These are phyloP conservation scores for Podospora sp. DNA, from an alignment of 495 filamentous ascomycete genomes.

Conservation along the genomic window DNA sequence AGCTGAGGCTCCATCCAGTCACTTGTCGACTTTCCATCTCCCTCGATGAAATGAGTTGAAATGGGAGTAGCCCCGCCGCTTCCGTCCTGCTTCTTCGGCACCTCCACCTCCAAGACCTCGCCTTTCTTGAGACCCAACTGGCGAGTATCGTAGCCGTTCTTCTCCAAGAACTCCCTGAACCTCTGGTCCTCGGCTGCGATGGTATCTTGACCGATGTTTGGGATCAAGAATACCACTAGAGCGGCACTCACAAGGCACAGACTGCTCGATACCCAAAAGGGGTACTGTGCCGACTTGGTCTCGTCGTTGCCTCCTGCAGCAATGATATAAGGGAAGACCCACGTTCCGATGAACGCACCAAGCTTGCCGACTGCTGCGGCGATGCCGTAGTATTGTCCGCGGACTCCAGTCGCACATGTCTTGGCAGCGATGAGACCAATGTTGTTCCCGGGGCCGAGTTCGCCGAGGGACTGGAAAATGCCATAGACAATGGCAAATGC, in stretches of 20 bases:
- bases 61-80: background rate
- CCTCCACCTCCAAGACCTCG: slow-evolving; percentile 23
- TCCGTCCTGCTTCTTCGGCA: background rate
- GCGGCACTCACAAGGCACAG: slow-evolving; percentile 66
- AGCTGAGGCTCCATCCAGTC: background rate
- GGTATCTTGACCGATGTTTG: slow-evolving; percentile 72
- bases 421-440: slow-evolving; percentile 87
- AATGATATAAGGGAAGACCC: slow-evolving; percentile 74
- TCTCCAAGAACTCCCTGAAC: slow-evolving; percentile 69
- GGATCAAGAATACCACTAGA: slow-evolving; percentile 61
- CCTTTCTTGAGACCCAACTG: slow-evolving; percentile 62
- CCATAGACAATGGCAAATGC: slow-evolving; percentile 77
- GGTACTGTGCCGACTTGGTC: slow-evolving; percentile 69
- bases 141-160: slow-evolving; percentile 69
- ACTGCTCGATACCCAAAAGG: slow-evolving; percentile 72
- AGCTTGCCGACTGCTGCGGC: slow-evolving; percentile 85
- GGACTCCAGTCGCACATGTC: slow-evolving; percentile 80
- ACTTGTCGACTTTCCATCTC: background rate
- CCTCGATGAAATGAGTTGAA: background rate
- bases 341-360: slow-evolving; percentile 88
- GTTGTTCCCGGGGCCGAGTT: slow-evolving; percentile 88
- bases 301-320: slow-evolving; percentile 58
- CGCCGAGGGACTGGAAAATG: slow-evolving; percentile 81
- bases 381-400: slow-evolving; percentile 90
- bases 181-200: slow-evolving; percentile 69